Conservation (phyloP, 2,329 filamentous ascomycete genomes). For the Monosporascus cannonballus region DNA sequence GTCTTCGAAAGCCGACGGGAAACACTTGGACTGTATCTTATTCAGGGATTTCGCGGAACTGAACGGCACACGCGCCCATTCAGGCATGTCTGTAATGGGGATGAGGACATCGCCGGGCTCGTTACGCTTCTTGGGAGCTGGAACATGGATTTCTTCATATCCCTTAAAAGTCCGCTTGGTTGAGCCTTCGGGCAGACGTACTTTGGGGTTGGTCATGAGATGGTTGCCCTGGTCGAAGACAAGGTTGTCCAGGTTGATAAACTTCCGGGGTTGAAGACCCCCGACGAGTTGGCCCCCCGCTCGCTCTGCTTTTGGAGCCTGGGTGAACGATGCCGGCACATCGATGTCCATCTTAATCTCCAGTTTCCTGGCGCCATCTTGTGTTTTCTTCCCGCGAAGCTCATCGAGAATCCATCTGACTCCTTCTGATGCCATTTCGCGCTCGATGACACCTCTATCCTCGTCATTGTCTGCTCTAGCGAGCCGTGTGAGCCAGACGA, state of each 20-base stretch:
- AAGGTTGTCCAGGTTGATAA: constrained; percentile 92
- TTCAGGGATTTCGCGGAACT: constrained; percentile 83
- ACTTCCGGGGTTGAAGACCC: constrained; percentile 76
- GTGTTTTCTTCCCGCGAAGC: constrained; percentile 65
- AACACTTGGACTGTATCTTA: constrained; percentile 93
- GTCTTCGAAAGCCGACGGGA: constrained; percentile 80
- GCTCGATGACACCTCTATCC: constrained; percentile 70
- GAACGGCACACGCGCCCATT: constrained; percentile 86
- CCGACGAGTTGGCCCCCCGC: constrained; percentile 67
- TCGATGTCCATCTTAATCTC: constrained; percentile 97
- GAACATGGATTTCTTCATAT: constrained; percentile 97
- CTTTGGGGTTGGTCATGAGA: constrained; percentile 98
- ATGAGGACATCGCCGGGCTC: constrained; percentile 77
- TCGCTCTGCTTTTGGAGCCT: constrained; percentile 45
- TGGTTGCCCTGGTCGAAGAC: constrained; percentile 98
- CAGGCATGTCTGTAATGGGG: constrained; percentile 80
- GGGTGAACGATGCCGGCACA: constrained; percentile 54
- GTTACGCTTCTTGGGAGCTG: constrained; percentile 79
- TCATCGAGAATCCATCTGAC: constrained; percentile 84
- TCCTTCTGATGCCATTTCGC: constrained; percentile 86
- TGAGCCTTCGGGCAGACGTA: constrained; percentile 87
- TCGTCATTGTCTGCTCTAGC: constrained; percentile 75
- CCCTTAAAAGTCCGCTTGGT: constrained; percentile 96
- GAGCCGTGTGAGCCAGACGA: constrained; percentile 91
- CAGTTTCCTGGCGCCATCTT: constrained; percentile 59